Evolutionary conservation across 192 early-diverging fungal species (phyloP).

Genomic region (Backusella tarrabulga): DNA sequence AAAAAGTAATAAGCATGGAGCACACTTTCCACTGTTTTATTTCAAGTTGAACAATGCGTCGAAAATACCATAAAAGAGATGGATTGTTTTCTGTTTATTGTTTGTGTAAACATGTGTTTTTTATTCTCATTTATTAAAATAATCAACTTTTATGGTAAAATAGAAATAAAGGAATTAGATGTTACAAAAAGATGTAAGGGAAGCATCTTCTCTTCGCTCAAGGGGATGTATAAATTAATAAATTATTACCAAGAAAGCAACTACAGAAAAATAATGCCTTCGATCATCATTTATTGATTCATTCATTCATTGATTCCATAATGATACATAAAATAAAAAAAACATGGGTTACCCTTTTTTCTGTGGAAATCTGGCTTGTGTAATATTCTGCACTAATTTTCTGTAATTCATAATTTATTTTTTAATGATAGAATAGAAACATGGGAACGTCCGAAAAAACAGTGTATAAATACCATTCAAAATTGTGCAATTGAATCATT

Average conservation of each 20-base stretch:
- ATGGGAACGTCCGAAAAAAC: not conserved
- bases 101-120: constrained; percentile 6
- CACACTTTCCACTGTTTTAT: not conserved
- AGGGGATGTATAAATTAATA: not conserved
- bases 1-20: no score
- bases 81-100: not conserved
- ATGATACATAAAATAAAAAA: no score
- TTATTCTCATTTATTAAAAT: not conserved
- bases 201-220: not conserved
- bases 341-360: not conserved
- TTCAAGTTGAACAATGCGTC: not conserved
- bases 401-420: not conserved
- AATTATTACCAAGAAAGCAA: not conserved
- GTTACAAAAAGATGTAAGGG: not conserved
- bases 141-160: not conserved
- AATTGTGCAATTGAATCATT: not conserved
- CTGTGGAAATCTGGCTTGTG: not conserved
- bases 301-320: not conserved
- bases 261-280: not conserved
- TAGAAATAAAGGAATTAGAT: not conserved
- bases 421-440: not conserved
- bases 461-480: not conserved
- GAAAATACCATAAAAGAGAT: not conserved
- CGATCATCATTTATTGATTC: not conserved
- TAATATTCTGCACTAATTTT: not conserved